phyloP scores from a whole-genome alignment of 2,329 filamentous ascomycete genomes.

The Clonostachys chloroleuca region DNA sequence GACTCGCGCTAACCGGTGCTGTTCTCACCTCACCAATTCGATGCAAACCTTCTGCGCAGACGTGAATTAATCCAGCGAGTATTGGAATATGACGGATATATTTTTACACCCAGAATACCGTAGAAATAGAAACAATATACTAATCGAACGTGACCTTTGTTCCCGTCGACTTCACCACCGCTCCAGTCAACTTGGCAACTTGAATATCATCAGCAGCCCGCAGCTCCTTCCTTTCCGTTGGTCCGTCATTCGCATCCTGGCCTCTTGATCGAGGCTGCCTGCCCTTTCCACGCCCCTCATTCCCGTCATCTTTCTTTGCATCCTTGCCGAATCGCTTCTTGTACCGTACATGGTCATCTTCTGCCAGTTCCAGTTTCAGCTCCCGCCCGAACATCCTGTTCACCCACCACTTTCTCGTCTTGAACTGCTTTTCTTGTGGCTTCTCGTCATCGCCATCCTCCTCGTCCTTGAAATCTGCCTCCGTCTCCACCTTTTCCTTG shows the following conservation, averaged over 20 bases:
- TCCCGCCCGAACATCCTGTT: conserved; percentile 77
- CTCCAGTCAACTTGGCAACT: conserved; percentile 66
- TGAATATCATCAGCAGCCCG: conserved; percentile 40
- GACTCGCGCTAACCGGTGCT: no score
- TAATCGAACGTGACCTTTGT: conserved; percentile 80
- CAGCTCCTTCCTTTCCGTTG: conserved; percentile 19
- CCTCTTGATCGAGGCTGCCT: conserved; percentile 8
- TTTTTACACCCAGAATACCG: not conserved
- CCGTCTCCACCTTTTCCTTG: conserved; percentile 58
- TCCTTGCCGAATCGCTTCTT: conserved; percentile 90
- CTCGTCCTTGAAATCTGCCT: conserved; percentile 53
- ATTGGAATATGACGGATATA: conserved; percentile 4
- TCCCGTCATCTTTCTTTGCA: conserved; percentile 26
- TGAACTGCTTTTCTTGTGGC: conserved; percentile 43
- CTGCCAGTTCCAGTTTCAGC: conserved; percentile 87
- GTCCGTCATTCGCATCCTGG: conserved; percentile 5
- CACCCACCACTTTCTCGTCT: conserved; percentile 74
- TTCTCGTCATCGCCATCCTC: conserved; percentile 32
- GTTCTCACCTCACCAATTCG: not conserved
- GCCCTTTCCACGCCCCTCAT: conserved; percentile 23
- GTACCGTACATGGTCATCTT: conserved; percentile 84
- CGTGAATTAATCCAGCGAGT: not conserved
- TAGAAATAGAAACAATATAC: conserved; percentile 24
- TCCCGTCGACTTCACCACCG: conserved; percentile 72
- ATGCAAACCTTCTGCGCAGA: not conserved